Conservation (phyloP, 345 rosid genomes). For the Crucihimalaya himalaica region DNA sequence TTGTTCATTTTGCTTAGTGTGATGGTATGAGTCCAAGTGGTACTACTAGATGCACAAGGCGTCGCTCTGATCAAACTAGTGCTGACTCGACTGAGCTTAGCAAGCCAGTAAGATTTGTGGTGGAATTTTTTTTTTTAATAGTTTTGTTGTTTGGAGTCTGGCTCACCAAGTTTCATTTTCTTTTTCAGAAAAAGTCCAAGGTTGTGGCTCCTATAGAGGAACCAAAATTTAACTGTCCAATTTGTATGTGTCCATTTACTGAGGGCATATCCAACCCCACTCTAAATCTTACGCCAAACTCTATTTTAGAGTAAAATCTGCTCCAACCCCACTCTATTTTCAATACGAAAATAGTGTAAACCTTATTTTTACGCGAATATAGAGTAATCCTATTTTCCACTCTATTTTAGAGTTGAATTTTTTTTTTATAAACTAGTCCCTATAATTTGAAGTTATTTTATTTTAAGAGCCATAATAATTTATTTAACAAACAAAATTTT, state of each 20-base stretch:
- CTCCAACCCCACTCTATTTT: no score
- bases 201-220: conserved; percentile 60
- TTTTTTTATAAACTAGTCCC: no score
- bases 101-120: conserved; percentile 20
- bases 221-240: conserved; percentile 82
- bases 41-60: conserved; percentile 4
- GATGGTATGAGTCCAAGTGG: conserved; percentile 26
- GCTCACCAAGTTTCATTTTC: not conserved
- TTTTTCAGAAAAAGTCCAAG: conserved; percentile 28
- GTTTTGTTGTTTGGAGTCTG: conserved; percentile 19
- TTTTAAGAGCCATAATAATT: no score
- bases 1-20: conserved; percentile 18
- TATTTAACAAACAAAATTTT: no score
- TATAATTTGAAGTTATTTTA: no score
- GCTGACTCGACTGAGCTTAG: not conserved
- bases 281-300: no score
- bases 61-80: conserved; percentile 29
- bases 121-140: not conserved
- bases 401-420: no score
- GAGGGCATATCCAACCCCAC: no score
- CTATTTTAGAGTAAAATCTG: no score
- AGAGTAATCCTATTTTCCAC: no score
- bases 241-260: conserved; percentile 74
- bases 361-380: no score
- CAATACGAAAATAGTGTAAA: no score